These are phyloP conservation scores for Saccharomycopsis sp. DNA, from an alignment of 805 yeast species.

Conservation along the genomic window DNA sequence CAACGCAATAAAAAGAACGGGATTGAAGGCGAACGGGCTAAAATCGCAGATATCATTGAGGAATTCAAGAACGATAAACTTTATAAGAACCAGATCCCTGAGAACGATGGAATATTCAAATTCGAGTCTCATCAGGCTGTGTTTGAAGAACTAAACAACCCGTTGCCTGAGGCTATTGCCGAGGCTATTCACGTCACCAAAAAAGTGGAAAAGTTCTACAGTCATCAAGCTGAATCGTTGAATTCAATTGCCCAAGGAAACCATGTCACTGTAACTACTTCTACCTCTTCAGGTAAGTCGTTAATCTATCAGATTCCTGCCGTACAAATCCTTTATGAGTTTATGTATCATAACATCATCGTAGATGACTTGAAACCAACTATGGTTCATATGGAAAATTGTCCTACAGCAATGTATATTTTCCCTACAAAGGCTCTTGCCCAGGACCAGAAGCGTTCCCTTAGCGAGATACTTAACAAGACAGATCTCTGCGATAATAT, in stretches of 20 bases:
- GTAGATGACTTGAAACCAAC: conserved; percentile 23
- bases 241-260: conserved; percentile 47
- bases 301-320: conserved; percentile 88
- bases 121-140: conserved; percentile 40
- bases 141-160: conserved; percentile 37
- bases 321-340: conserved; percentile 32
- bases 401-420: conserved; percentile 69
- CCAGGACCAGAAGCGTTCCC: conserved; percentile 88
- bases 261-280: conserved; percentile 83
- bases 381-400: conserved; percentile 21
- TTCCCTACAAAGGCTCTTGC: conserved; percentile 98
- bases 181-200: conserved; percentile 45
- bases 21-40: conserved; percentile 30
- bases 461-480: conserved; percentile 47
- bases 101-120: conserved; percentile 39
- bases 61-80: conserved; percentile 41
- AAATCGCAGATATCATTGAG: conserved; percentile 44
- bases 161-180: conserved; percentile 44
- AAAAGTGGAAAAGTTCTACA: conserved; percentile 51
- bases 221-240: conserved; percentile 80
- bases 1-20: conserved; percentile 23
- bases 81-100: conserved; percentile 60
- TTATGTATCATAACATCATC: neutral
- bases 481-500: conserved; percentile 42
- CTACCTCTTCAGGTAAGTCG: conserved; percentile 96